Evolutionary conservation across 495 filamentous ascomycete genomes (phyloP).

Genomic region (Arthonia radiata): DNA sequence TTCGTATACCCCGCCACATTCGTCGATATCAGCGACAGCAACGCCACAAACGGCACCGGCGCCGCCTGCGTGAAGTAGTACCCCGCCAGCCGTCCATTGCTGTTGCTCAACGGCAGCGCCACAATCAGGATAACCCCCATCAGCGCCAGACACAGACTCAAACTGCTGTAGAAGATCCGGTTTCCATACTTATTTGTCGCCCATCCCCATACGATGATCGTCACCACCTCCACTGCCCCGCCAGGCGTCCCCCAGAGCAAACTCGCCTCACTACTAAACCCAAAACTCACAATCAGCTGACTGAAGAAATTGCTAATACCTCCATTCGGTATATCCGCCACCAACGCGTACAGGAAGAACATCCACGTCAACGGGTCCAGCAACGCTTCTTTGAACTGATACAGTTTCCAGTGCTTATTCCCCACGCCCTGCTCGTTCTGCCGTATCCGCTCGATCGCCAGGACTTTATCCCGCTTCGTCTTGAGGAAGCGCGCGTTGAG

Average conservation of each 20-base stretch:
- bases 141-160: constrained; percentile 42
- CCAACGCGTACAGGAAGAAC: constrained; percentile 35
- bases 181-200: constrained; percentile 31
- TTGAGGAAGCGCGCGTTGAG: constrained; percentile 41
- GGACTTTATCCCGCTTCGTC: constrained; percentile 30
- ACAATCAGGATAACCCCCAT: constrained; percentile 41
- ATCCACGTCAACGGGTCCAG: constrained; percentile 23
- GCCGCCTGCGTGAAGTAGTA: constrained; percentile 38
- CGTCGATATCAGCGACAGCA: constrained; percentile 35
- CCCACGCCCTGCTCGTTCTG: constrained; percentile 15
- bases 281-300: constrained; percentile 34
- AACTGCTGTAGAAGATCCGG: constrained; percentile 24
- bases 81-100: constrained; percentile 31
- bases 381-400: constrained; percentile 15
- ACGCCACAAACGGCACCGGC: constrained; percentile 31
- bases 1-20: constrained; percentile 55
- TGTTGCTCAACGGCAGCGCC: constrained; percentile 31
- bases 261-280: constrained; percentile 30
- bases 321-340: constrained; percentile 40
- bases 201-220: constrained; percentile 31
- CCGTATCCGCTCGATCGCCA: constrained; percentile 16
- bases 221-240: constrained; percentile 39
- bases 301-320: constrained; percentile 52
- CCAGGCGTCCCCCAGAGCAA: constrained; percentile 41
- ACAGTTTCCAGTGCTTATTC: constrained; percentile 13